Evolutionary conservation across 371 early-diverging fungal genomes (phyloP).

Genomic region (Parasitella parasitica): DNA sequence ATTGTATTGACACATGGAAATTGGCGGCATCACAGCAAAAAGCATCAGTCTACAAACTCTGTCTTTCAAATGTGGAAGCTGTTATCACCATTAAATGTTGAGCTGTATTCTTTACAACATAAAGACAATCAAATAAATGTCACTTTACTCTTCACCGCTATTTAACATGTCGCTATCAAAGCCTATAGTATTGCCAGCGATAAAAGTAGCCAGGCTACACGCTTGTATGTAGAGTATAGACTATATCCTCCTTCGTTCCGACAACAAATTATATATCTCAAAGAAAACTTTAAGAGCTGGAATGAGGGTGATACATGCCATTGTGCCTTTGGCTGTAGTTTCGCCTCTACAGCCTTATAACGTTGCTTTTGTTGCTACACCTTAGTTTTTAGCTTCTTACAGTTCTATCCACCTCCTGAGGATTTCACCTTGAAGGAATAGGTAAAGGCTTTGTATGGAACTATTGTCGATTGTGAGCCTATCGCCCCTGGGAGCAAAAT

Average conservation of each 20-base stretch:
- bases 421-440: slow-evolving; percentile 10
- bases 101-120: not conserved
- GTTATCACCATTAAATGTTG: not conserved
- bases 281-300: not conserved
- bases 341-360: slow-evolving; percentile 22
- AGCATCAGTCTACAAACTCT: too few relatives aligned
- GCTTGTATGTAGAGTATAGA: slow-evolving; percentile 21
- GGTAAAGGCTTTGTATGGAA: slow-evolving; percentile 16
- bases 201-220: slow-evolving; percentile 16
- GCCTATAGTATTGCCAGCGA: slow-evolving; percentile 12
- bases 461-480: slow-evolving; percentile 12
- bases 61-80: too few relatives aligned
- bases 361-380: slow-evolving; percentile 30
- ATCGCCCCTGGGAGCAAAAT: not conserved
- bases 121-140: not conserved
- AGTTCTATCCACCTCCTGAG: slow-evolving; percentile 25
- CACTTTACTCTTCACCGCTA: slow-evolving; percentile 6
- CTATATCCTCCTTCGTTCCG: slow-evolving; percentile 10
- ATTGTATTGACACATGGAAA: too few relatives aligned
- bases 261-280: not conserved
- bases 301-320: slow-evolving; percentile 11
- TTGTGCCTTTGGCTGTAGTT: slow-evolving; percentile 11
- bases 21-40: too few relatives aligned
- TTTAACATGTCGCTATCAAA: slow-evolving; percentile 6
- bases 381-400: slow-evolving; percentile 35